Evolutionary conservation across 257 asterid species (phyloP).

Genomic region (Solanum sejunctum): DNA sequence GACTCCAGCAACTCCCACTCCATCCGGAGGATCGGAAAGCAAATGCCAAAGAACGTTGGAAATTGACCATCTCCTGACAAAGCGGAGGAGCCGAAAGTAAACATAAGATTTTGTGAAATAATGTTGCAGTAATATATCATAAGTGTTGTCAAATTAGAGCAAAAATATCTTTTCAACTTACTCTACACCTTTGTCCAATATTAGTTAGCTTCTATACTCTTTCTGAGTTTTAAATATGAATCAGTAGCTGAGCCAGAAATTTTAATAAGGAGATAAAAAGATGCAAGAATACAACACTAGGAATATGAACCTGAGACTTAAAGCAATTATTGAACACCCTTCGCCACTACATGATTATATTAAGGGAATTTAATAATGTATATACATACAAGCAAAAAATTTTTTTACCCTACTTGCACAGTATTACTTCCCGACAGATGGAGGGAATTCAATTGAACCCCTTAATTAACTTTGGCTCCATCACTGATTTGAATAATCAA

Average conservation of each 20-base stretch:
- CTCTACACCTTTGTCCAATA: not conserved
- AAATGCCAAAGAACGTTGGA: constrained; percentile 28
- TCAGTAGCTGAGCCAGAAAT: not conserved
- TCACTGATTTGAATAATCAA: not conserved
- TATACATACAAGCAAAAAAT: not conserved
- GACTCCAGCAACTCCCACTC: constrained; percentile 61
- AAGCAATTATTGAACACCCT: not conserved
- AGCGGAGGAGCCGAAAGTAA: not conserved
- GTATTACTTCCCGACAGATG: not conserved
- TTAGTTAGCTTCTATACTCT: not conserved
- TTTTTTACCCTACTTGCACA: not conserved
- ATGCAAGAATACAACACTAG: not conserved
- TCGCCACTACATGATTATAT: not conserved
- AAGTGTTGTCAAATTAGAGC: not conserved
- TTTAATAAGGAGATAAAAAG: not conserved
- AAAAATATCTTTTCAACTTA: not conserved
- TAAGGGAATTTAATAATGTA: not conserved
- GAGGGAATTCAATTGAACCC: not conserved
- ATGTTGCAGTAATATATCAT: not conserved
- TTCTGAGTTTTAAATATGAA: not conserved
- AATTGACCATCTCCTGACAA: constrained; percentile 14
- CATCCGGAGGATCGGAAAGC: constrained; percentile 45
- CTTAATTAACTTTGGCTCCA: not conserved
- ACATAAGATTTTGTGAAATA: not conserved
- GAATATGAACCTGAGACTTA: not conserved